phyloP scores from a whole-genome alignment of 306 rosid species.

The Inga oerstediana region DNA sequence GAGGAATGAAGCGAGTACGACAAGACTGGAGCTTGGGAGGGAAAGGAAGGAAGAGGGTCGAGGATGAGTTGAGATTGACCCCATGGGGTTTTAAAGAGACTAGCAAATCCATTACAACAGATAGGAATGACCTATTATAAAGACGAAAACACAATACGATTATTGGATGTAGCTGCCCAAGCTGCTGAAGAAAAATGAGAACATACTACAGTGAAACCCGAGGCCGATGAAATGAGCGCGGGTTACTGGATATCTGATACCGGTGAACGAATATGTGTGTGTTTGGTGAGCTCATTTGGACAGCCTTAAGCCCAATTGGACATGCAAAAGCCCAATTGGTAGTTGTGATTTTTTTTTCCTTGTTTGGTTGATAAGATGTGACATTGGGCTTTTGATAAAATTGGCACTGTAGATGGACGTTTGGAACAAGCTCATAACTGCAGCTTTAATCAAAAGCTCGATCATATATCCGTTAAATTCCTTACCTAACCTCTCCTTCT shows the following conservation, averaged over 20 bases:
- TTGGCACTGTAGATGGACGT: too few species aligned
- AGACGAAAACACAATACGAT: neutral
- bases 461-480: too few species aligned
- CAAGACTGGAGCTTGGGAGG: slow-evolving; percentile 30
- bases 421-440: too few species aligned
- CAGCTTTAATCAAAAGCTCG: too few species aligned
- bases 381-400: too few species aligned
- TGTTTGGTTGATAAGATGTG: too few species aligned
- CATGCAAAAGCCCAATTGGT: too few species aligned
- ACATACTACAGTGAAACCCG: neutral
- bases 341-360: too few species aligned
- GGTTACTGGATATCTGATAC: neutral
- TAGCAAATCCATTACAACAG: slow-evolving; percentile 44
- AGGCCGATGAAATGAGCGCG: neutral
- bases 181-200: neutral
- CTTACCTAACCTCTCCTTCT: too few species aligned
- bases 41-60: slow-evolving; percentile 35
- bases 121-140: neutral
- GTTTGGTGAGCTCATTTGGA: too few species aligned
- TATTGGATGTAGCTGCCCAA: neutral
- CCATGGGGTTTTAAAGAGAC: slow-evolving; percentile 38
- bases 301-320: too few species aligned
- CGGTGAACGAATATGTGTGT: neutral
- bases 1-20: slow-evolving; percentile 31
- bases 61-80: slow-evolving; percentile 31